phyloP scores from a whole-genome alignment of 345 rosid species.

The Eucalyptus tenuipes region DNA sequence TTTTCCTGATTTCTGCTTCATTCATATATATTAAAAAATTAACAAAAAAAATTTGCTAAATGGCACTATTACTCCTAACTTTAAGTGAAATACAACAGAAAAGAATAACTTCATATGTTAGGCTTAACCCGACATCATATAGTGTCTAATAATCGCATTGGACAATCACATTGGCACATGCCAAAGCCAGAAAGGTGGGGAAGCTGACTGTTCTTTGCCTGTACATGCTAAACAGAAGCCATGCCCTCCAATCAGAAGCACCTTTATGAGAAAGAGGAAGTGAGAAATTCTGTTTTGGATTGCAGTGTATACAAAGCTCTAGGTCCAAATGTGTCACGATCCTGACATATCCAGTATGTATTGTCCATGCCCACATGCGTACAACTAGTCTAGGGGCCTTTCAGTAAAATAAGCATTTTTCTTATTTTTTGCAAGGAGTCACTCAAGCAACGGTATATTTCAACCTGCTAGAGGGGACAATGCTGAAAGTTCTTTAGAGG shows the following conservation, averaged over 20 bases:
- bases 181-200: not conserved
- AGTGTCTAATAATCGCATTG: not conserved
- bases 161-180: not conserved
- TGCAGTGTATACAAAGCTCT: not conserved
- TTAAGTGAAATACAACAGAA: not conserved
- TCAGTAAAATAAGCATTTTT: not conserved
- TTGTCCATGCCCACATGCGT: not conserved
- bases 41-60: not conserved
- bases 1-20: constrained; percentile 68
- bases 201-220: not conserved
- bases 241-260: not conserved
- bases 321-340: not conserved
- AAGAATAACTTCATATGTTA: not conserved
- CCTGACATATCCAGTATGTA: not conserved
- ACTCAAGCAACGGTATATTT: not conserved
- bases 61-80: not conserved
- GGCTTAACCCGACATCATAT: not conserved
- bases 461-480: not conserved
- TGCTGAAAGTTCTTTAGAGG: not conserved
- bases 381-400: not conserved
- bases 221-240: not conserved
- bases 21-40: not conserved
- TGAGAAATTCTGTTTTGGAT: not conserved
- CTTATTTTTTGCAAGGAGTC: not conserved
- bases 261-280: not conserved